Evolutionary conservation across 176 grass and related monocot genomes (phyloP), one percentile per base, ranked within the genome.

Genomic region (Zoysia japonica): DNA sequence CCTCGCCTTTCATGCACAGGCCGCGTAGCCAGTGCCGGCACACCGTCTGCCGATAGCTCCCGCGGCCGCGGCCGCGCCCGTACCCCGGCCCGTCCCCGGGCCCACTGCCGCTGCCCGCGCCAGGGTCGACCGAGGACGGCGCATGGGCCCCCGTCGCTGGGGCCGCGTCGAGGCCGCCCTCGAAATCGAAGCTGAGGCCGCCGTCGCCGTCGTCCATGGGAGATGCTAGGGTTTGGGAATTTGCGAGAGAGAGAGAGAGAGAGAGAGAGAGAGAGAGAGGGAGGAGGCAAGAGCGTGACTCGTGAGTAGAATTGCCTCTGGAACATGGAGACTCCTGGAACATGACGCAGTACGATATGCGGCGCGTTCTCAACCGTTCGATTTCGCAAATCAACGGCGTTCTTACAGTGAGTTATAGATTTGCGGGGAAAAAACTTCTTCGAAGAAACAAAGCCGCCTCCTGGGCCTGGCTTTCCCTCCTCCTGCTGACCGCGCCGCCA

Each of bases 21-120:
- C 96, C 90, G 1, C 96, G 90, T 20, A 99, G 96, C 96, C 96
- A 98, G 88, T 98, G 96, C 44, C 96, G 89, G 74, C 96, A 98
- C 15, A 94, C 92, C 45, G 96, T 98, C 87, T 98, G 92, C 67
- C 92, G 72, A 84, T 89, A 98, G 83, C 92, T 94, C 17, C 95
- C 89, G 79, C 92, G 82, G 67, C 96, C 86, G 11, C 87, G 84
- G 37, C 82, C 87, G 45, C 85, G 87, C 5, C 86, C 82, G 13
- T 61, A 74, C 43, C 72, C 80, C 7, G 38, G 61, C 55, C 7
- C 28, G 14, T 42, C 86, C 63, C 3, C 57, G 15, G 39, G 19
- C 1, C 48, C 87, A 2, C 60, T 67, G 14, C 65, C 85, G 3
- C 76, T 56, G 11, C 45, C 61, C 7, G 65, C 85, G 28, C 68